Evolutionary conservation across 176 grass and related monocot species (phyloP).

Genomic region (Oryza officinalis): DNA sequence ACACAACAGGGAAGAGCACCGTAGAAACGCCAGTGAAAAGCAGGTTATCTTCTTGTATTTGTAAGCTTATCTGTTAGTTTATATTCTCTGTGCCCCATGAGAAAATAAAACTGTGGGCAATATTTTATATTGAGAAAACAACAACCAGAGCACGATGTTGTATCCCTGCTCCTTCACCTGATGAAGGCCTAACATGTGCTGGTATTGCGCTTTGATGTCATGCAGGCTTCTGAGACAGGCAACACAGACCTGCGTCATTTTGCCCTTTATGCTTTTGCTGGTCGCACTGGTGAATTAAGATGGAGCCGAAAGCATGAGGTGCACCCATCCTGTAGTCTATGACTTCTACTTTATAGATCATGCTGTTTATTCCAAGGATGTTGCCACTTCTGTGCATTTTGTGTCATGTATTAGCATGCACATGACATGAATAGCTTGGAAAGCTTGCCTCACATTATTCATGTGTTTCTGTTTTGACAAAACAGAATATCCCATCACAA

Average conservation of each 20-base stretch:
- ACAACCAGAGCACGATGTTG: too few relatives aligned
- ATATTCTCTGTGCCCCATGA: neutral
- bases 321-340: neutral
- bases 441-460: neutral
- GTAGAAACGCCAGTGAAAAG: constrained; percentile 74
- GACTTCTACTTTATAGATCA: neutral
- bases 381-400: neutral
- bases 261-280: constrained; percentile 95
- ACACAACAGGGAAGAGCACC: constrained; percentile 40
- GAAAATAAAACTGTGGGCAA: neutral
- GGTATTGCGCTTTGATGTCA: neutral
- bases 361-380: neutral
- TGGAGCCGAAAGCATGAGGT: constrained; percentile 98
- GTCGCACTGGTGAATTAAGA: constrained; percentile 60
- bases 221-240: constrained; percentile 54
- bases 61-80: neutral
- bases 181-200: neutral
- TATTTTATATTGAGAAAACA: neutral
- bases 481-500: constrained; percentile 76
- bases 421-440: neutral
- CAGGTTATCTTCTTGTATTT: constrained; percentile 53
- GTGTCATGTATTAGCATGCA: neutral
- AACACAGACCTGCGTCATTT: constrained; percentile 83
- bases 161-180: neutral
- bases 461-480: constrained; percentile 31